Conservation (phyloP, 208 protist species). For the Zelonia costaricensis region DNA sequence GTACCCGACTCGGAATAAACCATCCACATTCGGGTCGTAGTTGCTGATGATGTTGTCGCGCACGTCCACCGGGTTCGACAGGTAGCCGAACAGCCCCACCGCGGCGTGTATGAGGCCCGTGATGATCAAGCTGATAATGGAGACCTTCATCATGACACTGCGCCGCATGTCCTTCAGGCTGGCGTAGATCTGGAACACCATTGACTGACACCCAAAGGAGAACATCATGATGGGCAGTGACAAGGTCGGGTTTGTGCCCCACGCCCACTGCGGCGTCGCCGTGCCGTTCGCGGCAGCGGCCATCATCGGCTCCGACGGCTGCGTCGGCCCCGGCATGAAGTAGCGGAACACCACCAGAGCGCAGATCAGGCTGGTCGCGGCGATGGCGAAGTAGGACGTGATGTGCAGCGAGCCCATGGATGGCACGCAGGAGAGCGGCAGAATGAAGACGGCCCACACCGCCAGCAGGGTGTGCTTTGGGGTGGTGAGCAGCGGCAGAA, state of each 20-base stretch:
- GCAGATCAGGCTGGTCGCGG: constrained; percentile 56
- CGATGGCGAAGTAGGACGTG: constrained; percentile 52
- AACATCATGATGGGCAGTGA: constrained; percentile 72
- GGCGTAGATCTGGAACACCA: constrained; percentile 69
- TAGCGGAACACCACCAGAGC: constrained; percentile 64
- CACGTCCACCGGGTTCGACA: constrained; percentile 45
- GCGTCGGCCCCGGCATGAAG: constrained; percentile 32
- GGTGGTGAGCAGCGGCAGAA: constrained; percentile 47
- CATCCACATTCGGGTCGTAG: constrained; percentile 61
- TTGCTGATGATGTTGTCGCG: constrained; percentile 72
- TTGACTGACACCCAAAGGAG: constrained; percentile 73
- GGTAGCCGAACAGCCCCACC: constrained; percentile 71
- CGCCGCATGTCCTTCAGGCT: constrained; percentile 29
- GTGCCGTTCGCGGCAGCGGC: too few relatives aligned
- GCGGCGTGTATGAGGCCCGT: constrained; percentile 54
- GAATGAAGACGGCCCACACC: constrained; percentile 51
- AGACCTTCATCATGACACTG: constrained; percentile 53
- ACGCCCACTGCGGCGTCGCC: not conserved
- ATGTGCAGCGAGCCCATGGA: constrained; percentile 43
- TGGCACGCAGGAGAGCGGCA: constrained; percentile 62
- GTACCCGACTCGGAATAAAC: constrained; percentile 45
- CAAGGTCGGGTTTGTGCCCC: constrained; percentile 35
- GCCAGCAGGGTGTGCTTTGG: constrained; percentile 36
- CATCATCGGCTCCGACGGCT: not conserved
- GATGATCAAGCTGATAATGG: constrained; percentile 48